phyloP scores from a whole-genome alignment of 306 rosid species.

The Medicago ruthenica region DNA sequence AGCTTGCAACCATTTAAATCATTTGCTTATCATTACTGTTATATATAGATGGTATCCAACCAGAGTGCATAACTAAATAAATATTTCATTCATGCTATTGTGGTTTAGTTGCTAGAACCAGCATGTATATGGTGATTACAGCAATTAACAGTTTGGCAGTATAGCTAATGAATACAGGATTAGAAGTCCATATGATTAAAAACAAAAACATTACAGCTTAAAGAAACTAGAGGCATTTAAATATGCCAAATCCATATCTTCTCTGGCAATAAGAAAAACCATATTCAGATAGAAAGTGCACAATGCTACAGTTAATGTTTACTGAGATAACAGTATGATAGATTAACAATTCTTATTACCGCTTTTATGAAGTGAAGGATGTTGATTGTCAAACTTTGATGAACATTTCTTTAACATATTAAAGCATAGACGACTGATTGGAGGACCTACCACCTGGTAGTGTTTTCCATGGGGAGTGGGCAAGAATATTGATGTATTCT shows the following conservation, averaged over 20 bases:
- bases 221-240: conserved; percentile 22
- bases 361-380: conserved; percentile 33
- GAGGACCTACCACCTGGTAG: conserved; percentile 74
- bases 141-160: conserved; percentile 10
- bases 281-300: conserved; percentile 6
- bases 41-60: no score
- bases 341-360: conserved; percentile 50
- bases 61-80: no score
- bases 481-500: conserved; percentile 60
- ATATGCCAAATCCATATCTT: conserved; percentile 16
- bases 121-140: conserved; percentile 1
- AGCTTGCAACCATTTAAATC: no score
- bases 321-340: conserved; percentile 17
- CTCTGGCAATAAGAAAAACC: conserved; percentile 2
- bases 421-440: conserved; percentile 53
- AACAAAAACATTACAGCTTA: neutral
- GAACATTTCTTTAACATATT: conserved; percentile 40
- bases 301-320: conserved; percentile 3
- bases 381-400: conserved; percentile 42
- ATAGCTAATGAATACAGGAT: conserved; percentile 16
- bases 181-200: conserved; percentile 23
- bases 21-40: no score
- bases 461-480: conserved; percentile 54
- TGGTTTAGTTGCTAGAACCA: no score
- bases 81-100: no score